Evolutionary conservation across 2,329 filamentous ascomycete genomes (phyloP).

Genomic region (Chaetomiaceae sp.): DNA sequence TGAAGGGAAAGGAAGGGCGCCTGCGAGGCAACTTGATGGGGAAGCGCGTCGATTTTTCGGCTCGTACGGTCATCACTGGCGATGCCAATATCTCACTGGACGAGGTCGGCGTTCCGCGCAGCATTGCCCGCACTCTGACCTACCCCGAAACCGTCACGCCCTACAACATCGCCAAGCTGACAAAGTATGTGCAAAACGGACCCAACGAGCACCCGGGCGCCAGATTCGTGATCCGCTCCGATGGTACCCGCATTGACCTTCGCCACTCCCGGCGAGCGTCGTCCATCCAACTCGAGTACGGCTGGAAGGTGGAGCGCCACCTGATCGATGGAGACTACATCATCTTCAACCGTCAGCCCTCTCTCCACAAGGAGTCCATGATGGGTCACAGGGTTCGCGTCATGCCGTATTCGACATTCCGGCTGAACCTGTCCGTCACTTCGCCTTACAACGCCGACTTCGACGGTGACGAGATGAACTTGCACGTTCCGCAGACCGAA

Average conservation of each 20-base stretch:
- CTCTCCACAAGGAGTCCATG: constrained; percentile 99
- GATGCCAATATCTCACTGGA: constrained; percentile 95
- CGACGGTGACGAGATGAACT: constrained; percentile 99
- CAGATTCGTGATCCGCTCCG: constrained; percentile 91
- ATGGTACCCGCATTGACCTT: constrained; percentile 90
- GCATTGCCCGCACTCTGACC: constrained; percentile 86
- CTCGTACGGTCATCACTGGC: constrained; percentile 98
- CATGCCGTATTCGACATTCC: constrained; percentile 99
- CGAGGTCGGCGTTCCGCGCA: constrained; percentile 93
- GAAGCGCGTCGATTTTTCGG: constrained; percentile 98
- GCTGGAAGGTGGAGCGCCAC: constrained; percentile 98
- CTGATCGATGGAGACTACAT: constrained; percentile 95
- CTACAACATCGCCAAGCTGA: constrained; percentile 93
- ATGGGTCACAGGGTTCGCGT: constrained; percentile 98
- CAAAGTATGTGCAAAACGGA: constrained; percentile 84
- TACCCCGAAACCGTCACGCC: constrained; percentile 97
- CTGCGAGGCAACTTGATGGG: constrained; percentile 98
- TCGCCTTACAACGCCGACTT: constrained; percentile 99
- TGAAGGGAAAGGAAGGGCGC: constrained; percentile 99
- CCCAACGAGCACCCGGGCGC: constrained; percentile 94
- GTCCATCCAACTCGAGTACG: constrained; percentile 84
- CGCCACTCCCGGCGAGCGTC: constrained; percentile 86
- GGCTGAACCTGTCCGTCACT: constrained; percentile 93
- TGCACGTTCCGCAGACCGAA: constrained; percentile 97
- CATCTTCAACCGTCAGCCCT: constrained; percentile 99